phyloP scores from a whole-genome alignment of 225 moss, liverwort and hornwort genomes.

The Neckera pumila region DNA sequence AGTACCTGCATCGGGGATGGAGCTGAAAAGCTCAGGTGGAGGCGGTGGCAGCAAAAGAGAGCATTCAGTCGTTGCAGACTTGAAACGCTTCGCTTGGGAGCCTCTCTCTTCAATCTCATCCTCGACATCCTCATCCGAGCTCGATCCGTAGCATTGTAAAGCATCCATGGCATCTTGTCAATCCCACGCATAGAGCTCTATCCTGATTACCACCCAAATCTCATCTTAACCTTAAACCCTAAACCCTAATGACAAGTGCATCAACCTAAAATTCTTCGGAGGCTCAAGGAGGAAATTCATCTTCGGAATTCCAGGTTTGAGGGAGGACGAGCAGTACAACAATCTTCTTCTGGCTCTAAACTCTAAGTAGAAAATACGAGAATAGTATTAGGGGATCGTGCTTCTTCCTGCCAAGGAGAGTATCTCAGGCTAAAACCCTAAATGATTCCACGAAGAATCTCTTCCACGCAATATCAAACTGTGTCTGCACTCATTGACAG shows the following conservation, averaged over 20 bases:
- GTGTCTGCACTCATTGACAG: background rate
- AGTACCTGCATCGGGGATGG: slow-evolving; percentile 38
- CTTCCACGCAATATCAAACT: background rate
- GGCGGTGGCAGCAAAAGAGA: slow-evolving; percentile 42
- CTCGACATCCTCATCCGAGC: slow-evolving; percentile 39
- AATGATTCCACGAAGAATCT: background rate
- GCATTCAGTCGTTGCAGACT: background rate
- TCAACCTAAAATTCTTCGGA: background rate
- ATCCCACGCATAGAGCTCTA: background rate
- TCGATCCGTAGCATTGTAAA: slow-evolving; percentile 50
- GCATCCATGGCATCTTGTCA: slow-evolving; percentile 47
- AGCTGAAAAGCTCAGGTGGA: slow-evolving; percentile 44
- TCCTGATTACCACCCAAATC: background rate
- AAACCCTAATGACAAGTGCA: background rate
- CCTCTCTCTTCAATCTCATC: background rate
- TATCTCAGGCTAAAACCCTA: background rate
- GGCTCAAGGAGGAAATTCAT: background rate
- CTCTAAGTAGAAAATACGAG: background rate
- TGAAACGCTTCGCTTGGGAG: slow-evolving; percentile 13
- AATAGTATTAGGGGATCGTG: background rate
- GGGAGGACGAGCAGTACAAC: background rate
- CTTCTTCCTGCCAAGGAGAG: background rate
- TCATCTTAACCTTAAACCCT: background rate
- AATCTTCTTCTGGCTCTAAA: background rate
- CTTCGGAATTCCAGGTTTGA: background rate